A percentile compares a stretch with the other conserved stretches of the same genome.
Conservation (phyloP, 345 rosid species). For the Populus tremula region DNA sequence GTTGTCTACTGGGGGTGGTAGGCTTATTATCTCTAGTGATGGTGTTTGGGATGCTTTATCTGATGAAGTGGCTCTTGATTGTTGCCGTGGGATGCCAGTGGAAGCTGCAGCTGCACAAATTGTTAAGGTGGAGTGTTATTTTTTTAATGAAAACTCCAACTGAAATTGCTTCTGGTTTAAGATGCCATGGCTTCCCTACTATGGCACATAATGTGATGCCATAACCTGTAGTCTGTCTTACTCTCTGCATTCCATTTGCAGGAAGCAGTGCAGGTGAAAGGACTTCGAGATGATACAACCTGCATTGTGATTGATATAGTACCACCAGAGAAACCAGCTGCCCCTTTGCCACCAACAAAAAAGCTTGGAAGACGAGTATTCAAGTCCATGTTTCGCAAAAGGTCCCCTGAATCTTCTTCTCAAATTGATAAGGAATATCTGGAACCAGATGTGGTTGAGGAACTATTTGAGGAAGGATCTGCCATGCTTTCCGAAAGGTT, state of each 20-base stretch:
- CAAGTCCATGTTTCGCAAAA: slow-evolving; percentile 84
- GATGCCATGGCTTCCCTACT: neutral
- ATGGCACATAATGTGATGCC: neutral
- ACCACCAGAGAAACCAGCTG: slow-evolving; percentile 72
- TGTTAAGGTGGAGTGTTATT: slow-evolving; percentile 57
- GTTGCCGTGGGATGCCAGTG: slow-evolving; percentile 85
- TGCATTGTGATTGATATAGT: slow-evolving; percentile 92
- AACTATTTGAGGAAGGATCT: slow-evolving; percentile 90
- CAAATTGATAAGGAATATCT: slow-evolving; percentile 56
- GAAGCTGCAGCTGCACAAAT: slow-evolving; percentile 92
- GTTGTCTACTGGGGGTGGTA: slow-evolving; percentile 89
- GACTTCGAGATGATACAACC: slow-evolving; percentile 97
- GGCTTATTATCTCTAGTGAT: slow-evolving; percentile 89
- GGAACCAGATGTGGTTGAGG: slow-evolving; percentile 86
- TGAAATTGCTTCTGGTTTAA: neutral
- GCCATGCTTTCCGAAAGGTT: slow-evolving; percentile 98
- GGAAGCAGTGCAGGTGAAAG: slow-evolving; percentile 84
- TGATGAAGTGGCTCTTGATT: slow-evolving; percentile 78
- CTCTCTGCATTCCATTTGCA: slow-evolving; percentile 32
- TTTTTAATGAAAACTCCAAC: neutral
- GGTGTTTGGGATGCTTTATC: slow-evolving; percentile 98
- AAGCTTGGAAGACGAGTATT: slow-evolving; percentile 80
- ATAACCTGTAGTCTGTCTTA: slow-evolving; percentile 1
- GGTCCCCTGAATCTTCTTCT: slow-evolving; percentile 69
- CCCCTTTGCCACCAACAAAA: slow-evolving; percentile 62